Evolutionary conservation across 108 stramenopile species (phyloP).

Genomic region (Nannochloropsis gaditana): DNA sequence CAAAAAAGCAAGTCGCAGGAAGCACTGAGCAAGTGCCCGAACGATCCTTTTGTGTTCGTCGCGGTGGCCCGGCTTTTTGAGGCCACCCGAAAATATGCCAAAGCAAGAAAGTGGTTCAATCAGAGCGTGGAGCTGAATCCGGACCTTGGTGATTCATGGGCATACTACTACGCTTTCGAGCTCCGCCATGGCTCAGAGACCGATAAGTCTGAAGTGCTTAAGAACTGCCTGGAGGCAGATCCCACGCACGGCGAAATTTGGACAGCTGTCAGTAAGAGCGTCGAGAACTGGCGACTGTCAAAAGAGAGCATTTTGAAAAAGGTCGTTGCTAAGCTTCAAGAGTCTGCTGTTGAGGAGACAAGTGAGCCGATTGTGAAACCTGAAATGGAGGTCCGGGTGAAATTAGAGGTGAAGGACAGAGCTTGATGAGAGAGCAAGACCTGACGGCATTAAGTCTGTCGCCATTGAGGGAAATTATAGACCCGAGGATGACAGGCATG

Average conservation of each 20-base stretch:
- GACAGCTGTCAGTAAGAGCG: conserved; percentile 68
- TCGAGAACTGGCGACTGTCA: conserved; percentile 61
- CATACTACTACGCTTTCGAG: conserved; percentile 78
- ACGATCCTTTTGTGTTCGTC: conserved; percentile 77
- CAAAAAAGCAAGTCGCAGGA: conserved; percentile 78
- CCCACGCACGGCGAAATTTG: conserved; percentile 91
- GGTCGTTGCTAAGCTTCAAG: conserved; percentile 28
- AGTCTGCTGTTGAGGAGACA: neutral
- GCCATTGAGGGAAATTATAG: no score
- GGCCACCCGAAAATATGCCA: conserved; percentile 72
- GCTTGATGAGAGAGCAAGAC: no score
- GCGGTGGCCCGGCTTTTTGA: conserved; percentile 89
- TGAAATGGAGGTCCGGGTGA: neutral
- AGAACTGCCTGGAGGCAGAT: conserved; percentile 60
- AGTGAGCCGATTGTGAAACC: neutral
- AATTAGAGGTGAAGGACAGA: neutral
- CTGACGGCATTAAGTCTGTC: no score
- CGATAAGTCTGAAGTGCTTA: conserved; percentile 61
- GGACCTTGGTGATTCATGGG: conserved; percentile 88
- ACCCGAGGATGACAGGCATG: no score
- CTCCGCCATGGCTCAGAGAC: conserved; percentile 61
- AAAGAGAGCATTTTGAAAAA: conserved; percentile 44
- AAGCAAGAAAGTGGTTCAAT: conserved; percentile 93
- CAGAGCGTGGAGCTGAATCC: conserved; percentile 79
- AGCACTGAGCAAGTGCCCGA: conserved; percentile 81